Conservation (phyloP, 352 stramenopile species). For the Pythium apleroticum region DNA sequence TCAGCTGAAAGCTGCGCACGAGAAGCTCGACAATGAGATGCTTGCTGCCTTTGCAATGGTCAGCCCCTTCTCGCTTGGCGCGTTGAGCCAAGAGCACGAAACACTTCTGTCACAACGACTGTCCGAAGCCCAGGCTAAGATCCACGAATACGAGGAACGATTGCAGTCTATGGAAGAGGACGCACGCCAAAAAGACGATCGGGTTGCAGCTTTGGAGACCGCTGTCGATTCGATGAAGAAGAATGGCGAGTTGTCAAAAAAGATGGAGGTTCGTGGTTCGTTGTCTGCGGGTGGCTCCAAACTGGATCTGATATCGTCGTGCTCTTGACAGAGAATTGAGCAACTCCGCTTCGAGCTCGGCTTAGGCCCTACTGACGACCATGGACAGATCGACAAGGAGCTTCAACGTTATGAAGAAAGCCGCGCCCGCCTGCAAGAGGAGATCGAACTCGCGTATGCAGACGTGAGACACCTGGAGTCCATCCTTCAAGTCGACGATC, state of each 20-base stretch:
- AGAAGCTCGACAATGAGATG: constrained; percentile 16
- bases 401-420: background rate
- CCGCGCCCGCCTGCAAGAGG: constrained; percentile 13
- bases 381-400: constrained; percentile 39
- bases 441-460: constrained; percentile 28
- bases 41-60: constrained; percentile 11
- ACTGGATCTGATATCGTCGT: background rate
- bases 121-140: constrained; percentile 5
- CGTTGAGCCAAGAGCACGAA: constrained; percentile 13
- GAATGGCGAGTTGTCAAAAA: constrained; percentile 15
- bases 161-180: background rate
- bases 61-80: constrained; percentile 15
- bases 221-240: constrained; percentile 23
- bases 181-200: background rate
- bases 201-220: constrained; percentile 4
- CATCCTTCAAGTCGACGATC: constrained; percentile 37
- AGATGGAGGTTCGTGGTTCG: constrained; percentile 7
- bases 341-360: background rate
- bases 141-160: constrained; percentile 11
- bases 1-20: background rate
- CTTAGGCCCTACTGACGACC: constrained; percentile 2
- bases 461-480: constrained; percentile 49
- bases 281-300: background rate
- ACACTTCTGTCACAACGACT: constrained; percentile 7
- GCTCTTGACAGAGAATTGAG: background rate